Evolutionary conservation across 371 early-diverging fungal species (phyloP).

Genomic region (Amoeboaphelidium protococcarum): DNA sequence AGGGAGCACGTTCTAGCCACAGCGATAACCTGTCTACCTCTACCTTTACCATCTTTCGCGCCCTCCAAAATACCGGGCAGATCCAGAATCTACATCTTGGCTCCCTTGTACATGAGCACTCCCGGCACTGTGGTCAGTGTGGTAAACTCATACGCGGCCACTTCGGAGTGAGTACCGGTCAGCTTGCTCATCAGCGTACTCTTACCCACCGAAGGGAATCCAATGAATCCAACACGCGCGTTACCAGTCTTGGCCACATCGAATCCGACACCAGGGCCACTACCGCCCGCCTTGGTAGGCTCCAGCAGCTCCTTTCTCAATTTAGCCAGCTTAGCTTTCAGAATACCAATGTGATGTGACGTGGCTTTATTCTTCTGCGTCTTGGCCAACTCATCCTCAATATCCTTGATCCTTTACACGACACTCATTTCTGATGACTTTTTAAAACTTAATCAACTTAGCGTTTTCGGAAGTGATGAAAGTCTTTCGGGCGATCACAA

Average conservation of each 20-base stretch:
- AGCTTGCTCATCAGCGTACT: conserved; percentile 82
- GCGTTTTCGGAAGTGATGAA: no score
- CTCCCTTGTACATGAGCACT: conserved; percentile 90
- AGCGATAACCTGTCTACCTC: conserved; percentile 89
- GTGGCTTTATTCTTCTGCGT: conserved; percentile 94
- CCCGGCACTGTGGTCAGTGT: conserved; percentile 85
- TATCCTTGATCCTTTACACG: conserved; percentile 51
- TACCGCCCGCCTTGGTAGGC: conserved; percentile 51
- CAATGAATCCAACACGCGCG: conserved; percentile 92
- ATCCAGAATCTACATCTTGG: conserved; percentile 75
- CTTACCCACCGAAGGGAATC: conserved; percentile 93
- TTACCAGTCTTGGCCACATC: conserved; percentile 95
- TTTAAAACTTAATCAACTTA: not conserved
- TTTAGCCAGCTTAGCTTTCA: conserved; percentile 87
- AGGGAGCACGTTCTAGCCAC: conserved; percentile 86
- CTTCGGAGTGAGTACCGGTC: conserved; percentile 83
- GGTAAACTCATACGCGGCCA: conserved; percentile 91
- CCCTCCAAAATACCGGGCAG: conserved; percentile 97
- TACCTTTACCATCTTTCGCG: conserved; percentile 97
- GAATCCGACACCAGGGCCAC: conserved; percentile 64
- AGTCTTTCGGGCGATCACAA: no score
- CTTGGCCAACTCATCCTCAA: conserved; percentile 69
- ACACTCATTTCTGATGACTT: conserved; percentile 15
- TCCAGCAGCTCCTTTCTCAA: conserved; percentile 82
- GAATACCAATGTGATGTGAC: conserved; percentile 82